Evolutionary conservation across 768 basidiomycete species (phyloP), one percentile per base, ranked within the genome.

Genomic region (Tulasnella sp.): DNA sequence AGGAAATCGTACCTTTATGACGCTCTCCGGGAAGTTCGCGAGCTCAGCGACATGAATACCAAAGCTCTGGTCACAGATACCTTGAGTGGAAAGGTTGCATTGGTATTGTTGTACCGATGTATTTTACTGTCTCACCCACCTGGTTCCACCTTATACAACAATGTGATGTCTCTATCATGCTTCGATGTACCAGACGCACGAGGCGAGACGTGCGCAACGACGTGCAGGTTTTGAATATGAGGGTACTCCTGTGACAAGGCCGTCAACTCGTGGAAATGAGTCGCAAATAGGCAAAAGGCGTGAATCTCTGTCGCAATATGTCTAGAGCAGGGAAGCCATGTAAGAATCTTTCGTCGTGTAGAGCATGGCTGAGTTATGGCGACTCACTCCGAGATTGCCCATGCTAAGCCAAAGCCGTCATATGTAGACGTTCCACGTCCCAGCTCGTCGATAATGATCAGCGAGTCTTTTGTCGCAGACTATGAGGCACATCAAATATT

Each of bases 231-330:
- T 71, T 89, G 89, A 56, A 99, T 92, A 63, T 93, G 86, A 0
- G 78, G 63, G 21, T 93, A 75, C 69, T 93, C 81, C 71, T 95
- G 86, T 64, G 93, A 86, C 21, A 99, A 78, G 0, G 87, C 84
- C 0, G 96, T 98, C 34, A 99, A 77, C 69, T 99, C 96, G 71
- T 98, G 95, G 73, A 97, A 99, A 70, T 98, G 95, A 0, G 96
- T 96, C 0, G 96, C 95, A 67, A 99, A 99, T 5, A 98, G 76
- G 68, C 93, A 95, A 72, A 96, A 96, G 1, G 90, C 88, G 64
- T 86, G 85, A 34, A 97, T 94, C 63, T 88, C 76, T 3, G 87
- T 88, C 1, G 93, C 94, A 61, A 99, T 95, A 67, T 96, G 85
- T 70, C 94, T 97, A 58, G 17, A 17, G 0, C 4, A 30, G 11